Evolutionary conservation across 805 yeast species (phyloP), one percentile per base, ranked within the genome.

Genomic region (Starmera quercuum): DNA sequence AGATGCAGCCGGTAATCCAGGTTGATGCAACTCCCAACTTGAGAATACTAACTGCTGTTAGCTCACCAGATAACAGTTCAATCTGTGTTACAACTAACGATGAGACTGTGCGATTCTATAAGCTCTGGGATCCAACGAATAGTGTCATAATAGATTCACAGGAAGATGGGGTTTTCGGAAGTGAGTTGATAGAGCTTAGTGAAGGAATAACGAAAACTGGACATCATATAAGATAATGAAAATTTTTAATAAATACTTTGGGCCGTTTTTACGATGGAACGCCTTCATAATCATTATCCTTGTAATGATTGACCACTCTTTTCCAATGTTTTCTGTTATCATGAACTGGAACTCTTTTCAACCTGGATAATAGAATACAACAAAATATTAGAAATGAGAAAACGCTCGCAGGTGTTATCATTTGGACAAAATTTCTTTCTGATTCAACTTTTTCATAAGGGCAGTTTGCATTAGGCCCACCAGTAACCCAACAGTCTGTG

Each of bases 221-320:
- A 19, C 58, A 50, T n/a, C 23, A 40, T 1, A 46, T 59, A 10
- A 49, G 63, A 35, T 56, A 26, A 15, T 5, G 4, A 4, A 14
- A 15, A 12, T 9, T 21, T 21, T 21, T 9, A 23, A n/a, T n/a
- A n/a, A n/a, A n/a, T n/a, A n/a, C n/a, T n/a, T n/a, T n/a, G n/a
- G n/a, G n/a, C n/a, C n/a, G n/a, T n/a, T n/a, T n/a, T 26, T 16
- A 86, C 3, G 86, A 74, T 10, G 97, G 95, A 7, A 85, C 90
- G 5, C 96, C 96, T 54, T 88, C 95, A 44, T 73, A 77, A 38
- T 83, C 92, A 31, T 74, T 59, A 41, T 74, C 73, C 21, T 77
- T 63, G 37, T 68, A 68, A 42, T 74, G 73, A 32, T 73, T 73
- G 23, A 71, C 55, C 7, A 78, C 51, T 33, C 65, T 68, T 45